Conservation (phyloP, 2,329 filamentous ascomycete genomes). For the Gaeumannomyces sp. region DNA sequence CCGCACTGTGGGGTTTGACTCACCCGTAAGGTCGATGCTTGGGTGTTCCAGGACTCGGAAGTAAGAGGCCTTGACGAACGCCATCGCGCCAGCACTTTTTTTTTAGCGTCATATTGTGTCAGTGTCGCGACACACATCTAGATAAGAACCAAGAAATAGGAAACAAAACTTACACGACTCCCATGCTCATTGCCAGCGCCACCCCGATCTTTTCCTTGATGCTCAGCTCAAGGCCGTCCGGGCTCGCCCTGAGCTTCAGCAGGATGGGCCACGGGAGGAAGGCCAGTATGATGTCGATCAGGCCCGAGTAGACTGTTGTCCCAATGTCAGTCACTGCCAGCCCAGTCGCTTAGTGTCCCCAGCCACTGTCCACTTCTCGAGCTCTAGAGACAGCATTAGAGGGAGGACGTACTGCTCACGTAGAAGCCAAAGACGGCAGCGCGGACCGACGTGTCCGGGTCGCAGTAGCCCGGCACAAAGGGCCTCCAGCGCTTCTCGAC, state of each 20-base stretch:
- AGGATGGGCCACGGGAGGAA: slow-evolving; percentile 32
- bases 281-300: slow-evolving; percentile 31
- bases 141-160: not conserved
- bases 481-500: slow-evolving; percentile 16
- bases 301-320: slow-evolving; percentile 20
- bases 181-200: slow-evolving; percentile 28
- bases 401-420: slow-evolving; percentile 2
- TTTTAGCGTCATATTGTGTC: not conserved
- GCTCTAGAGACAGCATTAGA: too few relatives aligned
- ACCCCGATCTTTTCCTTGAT: slow-evolving; percentile 31
- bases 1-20: not conserved
- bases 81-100: slow-evolving; percentile 18
- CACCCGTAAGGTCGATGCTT: slow-evolving; percentile 4
- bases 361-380: not conserved
- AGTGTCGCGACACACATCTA: too few relatives aligned
- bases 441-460: not conserved
- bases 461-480: slow-evolving; percentile 11
- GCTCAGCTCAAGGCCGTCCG: slow-evolving; percentile 27
- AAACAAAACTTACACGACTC: slow-evolving; percentile 11
- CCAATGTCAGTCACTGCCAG: not conserved
- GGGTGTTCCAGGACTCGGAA: slow-evolving; percentile 1
- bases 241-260: slow-evolving; percentile 3
- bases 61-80: slow-evolving; percentile 17
- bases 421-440: slow-evolving; percentile 4
- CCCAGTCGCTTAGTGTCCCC: not conserved